Evolutionary conservation across 179 eudicot genomes (phyloP), one percentile per base, ranked within the genome.

Genomic region (Silene noctiflora): DNA sequence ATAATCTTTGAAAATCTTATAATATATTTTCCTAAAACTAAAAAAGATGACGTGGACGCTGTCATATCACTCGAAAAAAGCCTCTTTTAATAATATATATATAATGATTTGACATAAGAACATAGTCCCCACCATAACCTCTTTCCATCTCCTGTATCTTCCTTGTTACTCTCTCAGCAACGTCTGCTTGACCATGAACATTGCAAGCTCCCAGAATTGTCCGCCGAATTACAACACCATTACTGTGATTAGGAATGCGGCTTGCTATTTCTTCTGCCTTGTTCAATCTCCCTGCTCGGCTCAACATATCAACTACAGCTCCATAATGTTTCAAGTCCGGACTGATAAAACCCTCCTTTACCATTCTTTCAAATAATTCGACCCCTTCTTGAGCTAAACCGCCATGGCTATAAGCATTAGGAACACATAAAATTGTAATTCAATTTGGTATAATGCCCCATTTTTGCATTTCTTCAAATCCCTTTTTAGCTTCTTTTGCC

Each of bases 201-300:
- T 87, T 85, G 78, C 94, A 91, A 33, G 92, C 92, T 64, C 94
- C 92, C 58, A 91, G 80, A 42, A 90, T 86, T 4, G 97, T 88
- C 69, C 97, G 84, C 97, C 94, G 90, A 79, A 91, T 80, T 16
- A 90, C 80, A 29, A 78, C 91, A 83, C 77, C 82, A 42, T 72
- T 75, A 56, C 79, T 70, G 20, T 85, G 80, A 53, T 25, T 17
- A 17, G 89, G 89, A 51, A 88, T 76, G 68, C 75, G 81, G 19
- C 16, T 22, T 10, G 86, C 89, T 72, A 88, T 84, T 73, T 84
- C 82, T 69, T 89, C 94, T 12, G 94, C 94, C 76, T 89, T 92
- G 22, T 81, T 87, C 21, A 88, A 69, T 81, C 86, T 86, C 33
- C 96, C 92, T 1, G 91, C 87, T 80, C 92, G 81, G 0, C 88